Percentiles rank a stretch among this genome's conserved stretches.
phyloP scores from a whole-genome alignment of 2,329 filamentous ascomycete species.

The Aulographum hederae region DNA sequence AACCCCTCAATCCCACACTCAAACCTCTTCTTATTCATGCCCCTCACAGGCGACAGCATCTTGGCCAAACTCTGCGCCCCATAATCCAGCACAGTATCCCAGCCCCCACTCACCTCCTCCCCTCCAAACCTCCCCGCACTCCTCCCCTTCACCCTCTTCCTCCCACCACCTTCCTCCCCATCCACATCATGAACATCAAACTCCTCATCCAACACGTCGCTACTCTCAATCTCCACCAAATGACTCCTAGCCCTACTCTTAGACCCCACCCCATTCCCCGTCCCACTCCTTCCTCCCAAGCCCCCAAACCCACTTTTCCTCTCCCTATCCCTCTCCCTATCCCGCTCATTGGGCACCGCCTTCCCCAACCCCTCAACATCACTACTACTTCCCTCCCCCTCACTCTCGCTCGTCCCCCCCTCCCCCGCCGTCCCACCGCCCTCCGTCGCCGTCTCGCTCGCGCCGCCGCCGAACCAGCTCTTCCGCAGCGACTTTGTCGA shows the following conservation, averaged over 20 bases:
- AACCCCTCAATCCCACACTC: constrained; percentile 21
- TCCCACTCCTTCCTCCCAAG: background rate
- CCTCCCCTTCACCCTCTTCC: background rate
- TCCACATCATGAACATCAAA: background rate
- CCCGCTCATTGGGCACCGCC: constrained; percentile 1
- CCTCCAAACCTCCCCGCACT: constrained; percentile 3
- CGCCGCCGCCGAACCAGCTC: constrained; percentile 18
- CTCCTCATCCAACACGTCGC: background rate
- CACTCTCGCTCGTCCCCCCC: background rate
- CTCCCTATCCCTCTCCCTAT: constrained; percentile 1
- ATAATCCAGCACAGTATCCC: constrained; percentile 20
- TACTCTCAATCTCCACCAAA: too few relatives aligned
- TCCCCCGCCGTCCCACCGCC: constrained; percentile 11
- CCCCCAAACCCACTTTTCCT: background rate
- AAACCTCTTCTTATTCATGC: constrained; percentile 21
- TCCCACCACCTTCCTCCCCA: background rate
- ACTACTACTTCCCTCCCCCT: background rate
- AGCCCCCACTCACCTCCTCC: constrained; percentile 10
- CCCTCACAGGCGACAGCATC: constrained; percentile 17
- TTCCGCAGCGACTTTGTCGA: constrained; percentile 14
- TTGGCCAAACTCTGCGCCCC: constrained; percentile 20
- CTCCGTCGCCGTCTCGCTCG: constrained; percentile 18
- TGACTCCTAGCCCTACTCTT: background rate
- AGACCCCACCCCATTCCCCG: background rate
- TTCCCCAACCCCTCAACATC: background rate